These are phyloP conservation scores for Plasmodium gallinaceum DNA, from an alignment of 169 alveolate genomes.

Conservation along the genomic window DNA sequence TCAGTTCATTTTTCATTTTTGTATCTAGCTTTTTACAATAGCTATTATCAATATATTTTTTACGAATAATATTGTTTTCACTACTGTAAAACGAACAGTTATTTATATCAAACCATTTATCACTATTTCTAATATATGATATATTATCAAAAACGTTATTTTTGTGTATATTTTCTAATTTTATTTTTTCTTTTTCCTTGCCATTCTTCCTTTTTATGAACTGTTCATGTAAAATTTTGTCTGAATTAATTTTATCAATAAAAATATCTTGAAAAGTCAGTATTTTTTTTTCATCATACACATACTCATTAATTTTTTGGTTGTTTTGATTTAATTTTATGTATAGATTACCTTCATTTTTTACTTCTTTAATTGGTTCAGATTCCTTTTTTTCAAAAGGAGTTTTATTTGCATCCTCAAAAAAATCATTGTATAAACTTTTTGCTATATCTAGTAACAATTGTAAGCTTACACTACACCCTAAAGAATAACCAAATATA, in stretches of 20 bases:
- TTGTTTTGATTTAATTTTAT: constrained; percentile 35
- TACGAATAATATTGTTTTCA: not conserved
- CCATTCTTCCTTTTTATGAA: not conserved
- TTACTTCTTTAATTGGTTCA: constrained; percentile 49
- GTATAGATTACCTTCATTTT: constrained; percentile 9
- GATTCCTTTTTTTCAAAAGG: constrained; percentile 31
- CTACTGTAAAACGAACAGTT: not conserved
- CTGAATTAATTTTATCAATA: not conserved
- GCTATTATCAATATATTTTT: not conserved
- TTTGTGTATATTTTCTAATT: not conserved
- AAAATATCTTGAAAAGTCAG: constrained; percentile 40
- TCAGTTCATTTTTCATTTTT: not conserved
- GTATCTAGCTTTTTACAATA: not conserved
- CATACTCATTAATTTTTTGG: constrained; percentile 39
- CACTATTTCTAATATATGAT: not conserved
- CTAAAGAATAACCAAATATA: constrained; percentile 58
- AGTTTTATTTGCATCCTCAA: constrained; percentile 17
- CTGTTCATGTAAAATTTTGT: not conserved
- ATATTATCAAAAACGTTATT: not conserved
- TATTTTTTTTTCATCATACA: constrained; percentile 62
- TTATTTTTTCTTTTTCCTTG: not conserved
- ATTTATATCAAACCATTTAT: not conserved
- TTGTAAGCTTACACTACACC: constrained; percentile 61
- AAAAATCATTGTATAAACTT: constrained; percentile 73
- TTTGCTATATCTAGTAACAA: constrained; percentile 61